Evolutionary conservation across 1,284 basidiomycete genomes (phyloP), one percentile per base, ranked within the genome.

Genomic region (Phellopilus nigrolimitatus): DNA sequence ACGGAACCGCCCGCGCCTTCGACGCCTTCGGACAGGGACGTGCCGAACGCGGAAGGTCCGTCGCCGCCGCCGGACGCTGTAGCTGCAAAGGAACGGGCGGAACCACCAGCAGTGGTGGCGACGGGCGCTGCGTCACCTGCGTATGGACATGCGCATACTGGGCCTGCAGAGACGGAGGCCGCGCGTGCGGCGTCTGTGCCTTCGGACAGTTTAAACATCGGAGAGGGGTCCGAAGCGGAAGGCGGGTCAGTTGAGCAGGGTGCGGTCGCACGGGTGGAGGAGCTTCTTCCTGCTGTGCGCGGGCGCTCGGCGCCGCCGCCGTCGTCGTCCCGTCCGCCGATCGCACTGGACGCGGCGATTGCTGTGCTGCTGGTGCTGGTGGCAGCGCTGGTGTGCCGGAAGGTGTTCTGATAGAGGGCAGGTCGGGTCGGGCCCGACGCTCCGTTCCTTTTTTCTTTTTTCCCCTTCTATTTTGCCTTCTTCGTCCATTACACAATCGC

Each of bases 271-370:
- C 2, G 6, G 21, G 19, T 10, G 33, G 33, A 27, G 5, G 45
- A 8, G 30, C 19, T 4, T n/a, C 6, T 9, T 24, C 1, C 33
- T 3, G n/a, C 9, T 24, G 33, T n/a, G n/a, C n/a, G n/a, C n/a
- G n/a, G n/a, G n/a, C n/a, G n/a, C n/a, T n/a, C 31, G 31, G 31
- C 12, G 38, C 12, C n/a, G 21, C n/a, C 42, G 24, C 28, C 6
- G 42, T 25, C 42, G 25, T 31, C 41, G 21, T 41, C 49, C 12
- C 55, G 55, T 2, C 57, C 59, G 15, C 59, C 53, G 17, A 39
- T 55, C 12, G 25, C 59, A 4, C 49, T 60, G 24, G 59, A 60
- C 19, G 57, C 46, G 36, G 51, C 55, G 15, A 60, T 60, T 52
- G 50, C 42, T 12, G 49, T 58, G 12, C 48, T 54, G 19, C 44